Percentiles rank a stretch among this genome's conserved stretches.
phyloP scores from a whole-genome alignment of 352 stramenopile genomes.

The Globisporangium barbulae region DNA sequence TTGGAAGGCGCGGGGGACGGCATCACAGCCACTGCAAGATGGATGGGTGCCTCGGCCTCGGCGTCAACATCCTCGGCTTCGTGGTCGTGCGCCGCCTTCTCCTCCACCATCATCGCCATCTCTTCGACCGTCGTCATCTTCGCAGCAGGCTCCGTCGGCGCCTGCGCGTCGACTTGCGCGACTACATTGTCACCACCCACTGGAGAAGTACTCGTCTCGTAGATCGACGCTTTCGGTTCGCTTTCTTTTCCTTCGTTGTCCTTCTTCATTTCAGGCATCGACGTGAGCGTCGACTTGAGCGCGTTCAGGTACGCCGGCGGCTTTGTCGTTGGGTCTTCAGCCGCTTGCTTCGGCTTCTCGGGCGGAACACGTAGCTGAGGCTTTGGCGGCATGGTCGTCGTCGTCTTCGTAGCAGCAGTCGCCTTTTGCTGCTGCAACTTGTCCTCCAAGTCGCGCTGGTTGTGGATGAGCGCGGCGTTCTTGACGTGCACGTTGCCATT shows the following conservation, averaged over 20 bases:
- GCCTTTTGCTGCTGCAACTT: background rate
- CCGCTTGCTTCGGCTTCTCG: slow-evolving; percentile 3
- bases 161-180: background rate
- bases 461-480: slow-evolving; percentile 10
- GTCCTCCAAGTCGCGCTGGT: slow-evolving; percentile 9
- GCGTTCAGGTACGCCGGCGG: slow-evolving; percentile 7
- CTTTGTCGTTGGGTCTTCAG: background rate
- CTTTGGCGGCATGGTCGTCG: background rate
- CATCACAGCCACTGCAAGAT: slow-evolving; percentile 1
- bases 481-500: slow-evolving; percentile 9
- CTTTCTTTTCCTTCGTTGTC: background rate
- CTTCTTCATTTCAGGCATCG: background rate
- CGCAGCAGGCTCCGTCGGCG: slow-evolving; percentile 1
- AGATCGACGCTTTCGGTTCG: background rate
- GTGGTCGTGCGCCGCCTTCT: slow-evolving; percentile 20
- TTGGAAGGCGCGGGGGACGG: background rate
- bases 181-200: background rate
- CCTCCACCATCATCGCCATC: slow-evolving; percentile 10
- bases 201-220: background rate
- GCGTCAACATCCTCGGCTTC: slow-evolving; percentile 3
- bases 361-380: slow-evolving; percentile 8
- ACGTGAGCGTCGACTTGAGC: slow-evolving; percentile 12
- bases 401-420: background rate
- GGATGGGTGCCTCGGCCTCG: slow-evolving; percentile 11
- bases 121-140: background rate